These are phyloP conservation scores for Aspergillus quadricinctus DNA, from an alignment of 2,329 filamentous ascomycete species.

Conservation along the genomic window DNA sequence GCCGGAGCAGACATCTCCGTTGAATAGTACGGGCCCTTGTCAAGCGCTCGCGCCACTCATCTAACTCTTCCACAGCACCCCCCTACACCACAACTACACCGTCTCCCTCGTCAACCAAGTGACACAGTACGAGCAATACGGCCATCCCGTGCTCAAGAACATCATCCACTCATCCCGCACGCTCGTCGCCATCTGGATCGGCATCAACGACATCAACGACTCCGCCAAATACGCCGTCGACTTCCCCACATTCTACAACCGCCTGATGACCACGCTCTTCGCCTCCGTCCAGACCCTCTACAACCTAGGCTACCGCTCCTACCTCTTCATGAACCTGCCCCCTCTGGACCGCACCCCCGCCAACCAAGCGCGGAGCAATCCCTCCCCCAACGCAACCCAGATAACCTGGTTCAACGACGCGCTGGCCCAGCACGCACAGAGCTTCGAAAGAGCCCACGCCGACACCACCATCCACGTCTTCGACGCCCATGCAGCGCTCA, in stretches of 20 bases:
- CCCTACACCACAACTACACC: constrained; percentile 50
- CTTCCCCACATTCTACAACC: constrained; percentile 45
- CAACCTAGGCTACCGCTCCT: constrained; percentile 42
- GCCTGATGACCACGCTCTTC: constrained; percentile 41
- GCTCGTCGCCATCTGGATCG: constrained; percentile 53
- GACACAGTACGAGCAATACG: constrained; percentile 46
- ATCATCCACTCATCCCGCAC: constrained; percentile 31
- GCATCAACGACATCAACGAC: constrained; percentile 55
- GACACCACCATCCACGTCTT: constrained; percentile 41
- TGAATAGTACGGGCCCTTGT: constrained; percentile 27
- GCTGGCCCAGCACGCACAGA: constrained; percentile 29
- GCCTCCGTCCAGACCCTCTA: constrained; percentile 40
- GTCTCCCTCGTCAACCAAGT: constrained; percentile 50
- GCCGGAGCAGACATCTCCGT: constrained; percentile 49
- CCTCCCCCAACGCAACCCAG: constrained; percentile 45
- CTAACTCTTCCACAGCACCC: constrained; percentile 30
- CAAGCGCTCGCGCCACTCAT: not conserved
- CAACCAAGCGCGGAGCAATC: constrained; percentile 30
- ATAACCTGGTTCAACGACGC: constrained; percentile 44
- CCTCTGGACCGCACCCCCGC: constrained; percentile 46
- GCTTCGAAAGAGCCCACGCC: constrained; percentile 29
- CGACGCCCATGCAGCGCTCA: constrained; percentile 42
- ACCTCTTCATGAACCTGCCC: constrained; percentile 50
- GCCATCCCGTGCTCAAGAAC: constrained; percentile 35
- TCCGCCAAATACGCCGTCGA: constrained; percentile 41